phyloP scores from a whole-genome alignment of 768 basidiomycete species.

The Hysterangium stoloniferum region DNA sequence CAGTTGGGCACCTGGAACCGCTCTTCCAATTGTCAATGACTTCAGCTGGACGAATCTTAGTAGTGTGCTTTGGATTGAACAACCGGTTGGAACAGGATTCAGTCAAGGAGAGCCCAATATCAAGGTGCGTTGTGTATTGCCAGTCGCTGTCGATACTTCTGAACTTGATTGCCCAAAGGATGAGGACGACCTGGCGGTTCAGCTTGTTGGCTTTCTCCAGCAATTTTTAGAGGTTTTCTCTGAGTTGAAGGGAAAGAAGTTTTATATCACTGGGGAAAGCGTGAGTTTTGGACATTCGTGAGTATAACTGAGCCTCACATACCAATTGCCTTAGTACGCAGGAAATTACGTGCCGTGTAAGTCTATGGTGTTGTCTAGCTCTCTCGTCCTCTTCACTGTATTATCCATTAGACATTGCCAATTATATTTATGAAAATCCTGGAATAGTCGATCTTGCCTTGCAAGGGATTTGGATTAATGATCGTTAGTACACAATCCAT shows the following conservation, averaged over 20 bases:
- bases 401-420: slow-evolving; percentile 51
- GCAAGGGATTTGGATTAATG: slow-evolving; percentile 48
- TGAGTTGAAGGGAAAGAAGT: slow-evolving; percentile 64
- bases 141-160: not conserved
- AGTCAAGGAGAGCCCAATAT: slow-evolving; percentile 63
- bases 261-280: slow-evolving; percentile 68
- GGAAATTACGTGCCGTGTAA: slow-evolving; percentile 59
- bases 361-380: slow-evolving; percentile 15
- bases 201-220: slow-evolving; percentile 53
- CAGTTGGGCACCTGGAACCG: slow-evolving; percentile 56
- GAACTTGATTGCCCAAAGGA: slow-evolving; percentile 22
- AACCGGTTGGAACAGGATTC: slow-evolving; percentile 75
- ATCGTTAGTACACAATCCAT: slow-evolving; percentile 4
- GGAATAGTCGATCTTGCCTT: slow-evolving; percentile 44
- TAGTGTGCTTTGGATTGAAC: slow-evolving; percentile 67
- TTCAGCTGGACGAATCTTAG: slow-evolving; percentile 77
- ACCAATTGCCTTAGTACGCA: slow-evolving; percentile 45
- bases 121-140: slow-evolving; percentile 17
- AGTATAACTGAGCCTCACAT: not conserved
- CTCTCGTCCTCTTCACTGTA: not conserved
- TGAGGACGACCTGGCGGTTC: slow-evolving; percentile 49
- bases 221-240: slow-evolving; percentile 72
- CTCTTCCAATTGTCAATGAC: slow-evolving; percentile 54
- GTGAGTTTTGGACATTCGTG: slow-evolving; percentile 33
- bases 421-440: slow-evolving; percentile 61